These are phyloP conservation scores for Cyberlindnera sargentensis DNA, from an alignment of 805 yeast species.

Conservation along the genomic window DNA sequence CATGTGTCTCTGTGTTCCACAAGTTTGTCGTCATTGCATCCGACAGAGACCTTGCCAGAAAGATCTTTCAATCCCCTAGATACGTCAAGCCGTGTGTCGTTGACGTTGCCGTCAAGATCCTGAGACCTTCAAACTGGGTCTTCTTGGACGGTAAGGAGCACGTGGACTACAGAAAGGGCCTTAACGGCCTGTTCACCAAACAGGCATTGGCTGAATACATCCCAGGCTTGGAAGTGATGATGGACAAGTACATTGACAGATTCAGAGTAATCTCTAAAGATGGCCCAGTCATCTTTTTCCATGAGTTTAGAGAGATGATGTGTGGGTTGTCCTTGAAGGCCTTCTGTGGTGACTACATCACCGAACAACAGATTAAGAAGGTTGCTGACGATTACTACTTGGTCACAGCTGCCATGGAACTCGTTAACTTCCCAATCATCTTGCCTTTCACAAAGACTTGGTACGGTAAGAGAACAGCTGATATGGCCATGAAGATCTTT, in stretches of 20 bases:
- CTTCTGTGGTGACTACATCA: constrained; percentile 92
- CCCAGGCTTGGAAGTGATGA: constrained; percentile 77
- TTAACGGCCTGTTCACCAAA: constrained; percentile 84
- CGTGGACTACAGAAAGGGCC: constrained; percentile 82
- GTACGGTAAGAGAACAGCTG: constrained; percentile 94
- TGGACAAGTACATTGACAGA: constrained; percentile 71
- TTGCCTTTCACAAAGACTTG: constrained; percentile 95
- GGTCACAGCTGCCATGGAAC: constrained; percentile 93
- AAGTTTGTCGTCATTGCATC: constrained; percentile 95
- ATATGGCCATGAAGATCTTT: constrained; percentile 87
- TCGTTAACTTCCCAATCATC: constrained; percentile 96
- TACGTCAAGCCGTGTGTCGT: constrained; percentile 97
- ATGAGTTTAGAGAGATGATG: constrained; percentile 89
- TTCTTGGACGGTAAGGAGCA: constrained; percentile 95
- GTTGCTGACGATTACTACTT: constrained; percentile 90
- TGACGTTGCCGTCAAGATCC: constrained; percentile 89
- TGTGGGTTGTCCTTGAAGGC: constrained; percentile 91
- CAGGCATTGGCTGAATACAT: constrained; percentile 77
- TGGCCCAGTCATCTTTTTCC: constrained; percentile 75
- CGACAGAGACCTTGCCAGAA: constrained; percentile 80
- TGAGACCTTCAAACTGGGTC: constrained; percentile 97
- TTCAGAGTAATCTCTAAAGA: constrained; percentile 54
- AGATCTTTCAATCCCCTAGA: constrained; percentile 74
- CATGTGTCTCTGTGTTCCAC: constrained; percentile 97
- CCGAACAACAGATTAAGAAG: constrained; percentile 80